These are phyloP conservation scores for Vitis rupestris DNA, from an alignment of 164 flowering plant genomes.

Conservation along the genomic window DNA sequence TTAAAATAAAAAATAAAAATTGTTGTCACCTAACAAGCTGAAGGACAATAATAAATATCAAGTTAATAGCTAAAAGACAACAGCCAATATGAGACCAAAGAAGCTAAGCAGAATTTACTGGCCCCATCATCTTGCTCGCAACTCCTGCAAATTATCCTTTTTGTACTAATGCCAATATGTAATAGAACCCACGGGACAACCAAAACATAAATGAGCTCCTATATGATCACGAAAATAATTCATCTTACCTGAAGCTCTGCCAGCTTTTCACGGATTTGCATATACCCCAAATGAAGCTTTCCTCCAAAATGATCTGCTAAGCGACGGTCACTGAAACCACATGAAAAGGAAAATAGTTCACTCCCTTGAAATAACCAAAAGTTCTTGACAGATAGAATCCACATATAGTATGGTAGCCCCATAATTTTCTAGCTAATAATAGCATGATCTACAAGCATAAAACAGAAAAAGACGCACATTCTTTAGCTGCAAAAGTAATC, in stretches of 20 bases:
- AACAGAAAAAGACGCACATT: conserved; percentile 96
- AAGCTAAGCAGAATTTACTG: no score
- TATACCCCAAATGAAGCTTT: conserved; percentile 95
- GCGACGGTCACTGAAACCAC: conserved; percentile 86
- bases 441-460: conserved; percentile 64
- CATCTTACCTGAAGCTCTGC: conserved; percentile 79
- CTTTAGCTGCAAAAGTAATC: conserved; percentile 98
- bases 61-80: no score
- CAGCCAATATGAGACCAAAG: no score
- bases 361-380: conserved; percentile 1
- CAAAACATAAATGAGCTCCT: neutral
- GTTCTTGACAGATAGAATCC: neutral
- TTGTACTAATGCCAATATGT: neutral
- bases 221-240: neutral
- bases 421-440: conserved; percentile 33
- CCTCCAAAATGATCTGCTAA: conserved; percentile 99
- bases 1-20: no score
- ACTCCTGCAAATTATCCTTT: neutral
- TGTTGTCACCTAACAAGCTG: no score
- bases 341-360: conserved; percentile 14
- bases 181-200: neutral
- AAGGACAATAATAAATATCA: no score
- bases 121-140: no score
- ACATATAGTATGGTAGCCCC: conserved; percentile 12
- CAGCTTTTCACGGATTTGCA: conserved; percentile 94